phyloP scores from a whole-genome alignment of 805 yeast species.

The Isabelozyma rhagii region DNA sequence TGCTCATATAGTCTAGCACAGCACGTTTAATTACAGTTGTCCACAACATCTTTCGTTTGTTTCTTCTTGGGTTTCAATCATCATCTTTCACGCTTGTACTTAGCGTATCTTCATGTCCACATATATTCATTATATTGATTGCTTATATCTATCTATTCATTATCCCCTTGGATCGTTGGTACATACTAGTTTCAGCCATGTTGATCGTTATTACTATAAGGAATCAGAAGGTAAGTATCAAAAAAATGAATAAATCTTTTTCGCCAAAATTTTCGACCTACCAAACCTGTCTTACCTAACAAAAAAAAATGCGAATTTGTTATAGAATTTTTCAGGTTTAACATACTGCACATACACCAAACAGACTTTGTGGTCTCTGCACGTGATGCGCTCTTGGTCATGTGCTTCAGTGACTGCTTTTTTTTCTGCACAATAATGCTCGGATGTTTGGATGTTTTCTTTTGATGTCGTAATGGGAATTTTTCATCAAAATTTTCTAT shows the following conservation, averaged over 20 bases:
- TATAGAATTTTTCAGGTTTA: neutral
- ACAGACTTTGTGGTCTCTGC: neutral
- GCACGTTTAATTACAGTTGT: too few species aligned
- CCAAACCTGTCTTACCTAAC: neutral
- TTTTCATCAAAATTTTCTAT: constrained; percentile 12
- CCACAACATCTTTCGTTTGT: neutral
- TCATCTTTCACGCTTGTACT: neutral
- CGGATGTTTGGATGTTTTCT: neutral
- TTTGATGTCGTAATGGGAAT: neutral
- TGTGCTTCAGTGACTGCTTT: neutral
- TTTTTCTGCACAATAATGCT: neutral
- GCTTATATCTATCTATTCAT: constrained; percentile 1
- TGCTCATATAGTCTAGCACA: too few species aligned
- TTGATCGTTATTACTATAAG: constrained; percentile 5
- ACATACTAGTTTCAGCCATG: constrained; percentile 39
- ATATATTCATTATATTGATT: neutral
- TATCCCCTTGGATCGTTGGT: constrained; percentile 1
- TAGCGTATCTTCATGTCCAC: neutral
- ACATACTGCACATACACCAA: neutral
- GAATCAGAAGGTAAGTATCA: neutral
- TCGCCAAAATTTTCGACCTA: neutral
- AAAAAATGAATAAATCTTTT: too few species aligned
- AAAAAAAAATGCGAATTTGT: neutral
- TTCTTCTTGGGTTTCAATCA: neutral
- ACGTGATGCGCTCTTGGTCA: neutral